These are phyloP conservation scores for Aspergillus panamensis DNA, from an alignment of 495 filamentous ascomycete species.

Conservation along the genomic window DNA sequence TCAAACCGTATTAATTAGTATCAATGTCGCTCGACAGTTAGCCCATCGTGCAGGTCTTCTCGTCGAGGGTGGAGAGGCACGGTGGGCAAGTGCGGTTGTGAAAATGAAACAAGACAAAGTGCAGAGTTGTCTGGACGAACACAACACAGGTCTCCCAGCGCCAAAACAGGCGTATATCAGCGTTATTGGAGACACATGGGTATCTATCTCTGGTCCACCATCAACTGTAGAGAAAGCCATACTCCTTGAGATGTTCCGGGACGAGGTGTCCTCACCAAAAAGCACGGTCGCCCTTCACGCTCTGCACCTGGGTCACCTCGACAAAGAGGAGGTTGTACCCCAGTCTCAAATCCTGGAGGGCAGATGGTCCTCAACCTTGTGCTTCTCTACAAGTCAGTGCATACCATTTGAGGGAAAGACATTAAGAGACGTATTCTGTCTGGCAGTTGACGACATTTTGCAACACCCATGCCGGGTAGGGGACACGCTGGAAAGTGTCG, in stretches of 20 bases:
- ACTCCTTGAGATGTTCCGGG: background rate
- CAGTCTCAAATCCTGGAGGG: background rate
- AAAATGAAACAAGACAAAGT: background rate
- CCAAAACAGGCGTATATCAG: background rate
- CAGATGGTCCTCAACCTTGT: background rate
- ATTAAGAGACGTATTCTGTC: background rate
- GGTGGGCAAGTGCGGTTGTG: background rate
- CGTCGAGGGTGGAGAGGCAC: background rate
- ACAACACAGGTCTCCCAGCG: background rate
- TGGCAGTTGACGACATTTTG: background rate
- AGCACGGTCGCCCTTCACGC: background rate
- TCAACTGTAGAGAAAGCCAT: background rate
- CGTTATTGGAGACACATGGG: background rate
- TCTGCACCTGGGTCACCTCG: background rate
- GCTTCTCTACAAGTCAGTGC: background rate
- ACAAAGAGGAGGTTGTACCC: background rate
- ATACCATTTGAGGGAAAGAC: background rate
- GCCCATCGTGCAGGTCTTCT: background rate
- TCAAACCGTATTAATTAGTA: background rate
- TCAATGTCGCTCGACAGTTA: background rate
- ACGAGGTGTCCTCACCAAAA: background rate
- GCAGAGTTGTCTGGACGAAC: background rate
- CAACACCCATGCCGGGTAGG: background rate
- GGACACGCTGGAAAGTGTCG: background rate
- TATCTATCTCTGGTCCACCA: background rate